phyloP scores from a whole-genome alignment of 2,329 filamentous ascomycete species.

The Falciphora oryzae region DNA sequence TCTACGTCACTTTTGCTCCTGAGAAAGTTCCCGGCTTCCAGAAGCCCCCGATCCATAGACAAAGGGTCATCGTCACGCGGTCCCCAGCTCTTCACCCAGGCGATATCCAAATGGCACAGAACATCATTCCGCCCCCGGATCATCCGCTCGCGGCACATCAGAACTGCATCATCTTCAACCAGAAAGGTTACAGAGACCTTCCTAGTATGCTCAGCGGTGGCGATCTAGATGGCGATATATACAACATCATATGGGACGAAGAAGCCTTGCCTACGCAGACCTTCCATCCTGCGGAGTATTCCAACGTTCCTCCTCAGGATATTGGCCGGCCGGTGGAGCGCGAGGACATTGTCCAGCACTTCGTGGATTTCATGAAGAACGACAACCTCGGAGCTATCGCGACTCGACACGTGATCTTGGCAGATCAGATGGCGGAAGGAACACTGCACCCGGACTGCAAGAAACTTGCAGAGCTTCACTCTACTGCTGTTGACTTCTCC shows the following conservation, averaged over 20 bases:
- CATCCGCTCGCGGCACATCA: slow-evolving; percentile 57
- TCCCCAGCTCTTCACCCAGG: slow-evolving; percentile 78
- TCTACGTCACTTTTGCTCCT: slow-evolving; percentile 50
- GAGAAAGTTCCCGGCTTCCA: slow-evolving; percentile 15
- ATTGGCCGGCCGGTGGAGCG: slow-evolving; percentile 54
- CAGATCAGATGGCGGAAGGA: slow-evolving; percentile 49
- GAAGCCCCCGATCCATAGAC: slow-evolving; percentile 21
- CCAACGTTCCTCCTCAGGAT: slow-evolving; percentile 46
- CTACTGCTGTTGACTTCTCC: slow-evolving; percentile 68
- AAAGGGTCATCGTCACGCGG: slow-evolving; percentile 61
- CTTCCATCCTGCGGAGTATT: slow-evolving; percentile 64
- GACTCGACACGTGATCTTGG: slow-evolving; percentile 55
- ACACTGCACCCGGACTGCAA: slow-evolving; percentile 46
- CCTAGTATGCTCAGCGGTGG: slow-evolving; percentile 76
- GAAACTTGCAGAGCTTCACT: slow-evolving; percentile 57
- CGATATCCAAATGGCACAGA: slow-evolving; percentile 63
- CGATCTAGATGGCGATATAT: slow-evolving; percentile 79
- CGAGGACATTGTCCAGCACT: slow-evolving; percentile 72
- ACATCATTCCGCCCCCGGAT: slow-evolving; percentile 51
- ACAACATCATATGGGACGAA: slow-evolving; percentile 70
- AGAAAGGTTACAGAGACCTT: slow-evolving; percentile 63
- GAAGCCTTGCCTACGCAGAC: slow-evolving; percentile 35
- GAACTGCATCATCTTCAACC: slow-evolving; percentile 77
- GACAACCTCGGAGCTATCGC: slow-evolving; percentile 63
- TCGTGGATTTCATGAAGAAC: slow-evolving; percentile 69